phyloP scores from a whole-genome alignment of 257 asterid species.

The Penstemon barbatus region DNA sequence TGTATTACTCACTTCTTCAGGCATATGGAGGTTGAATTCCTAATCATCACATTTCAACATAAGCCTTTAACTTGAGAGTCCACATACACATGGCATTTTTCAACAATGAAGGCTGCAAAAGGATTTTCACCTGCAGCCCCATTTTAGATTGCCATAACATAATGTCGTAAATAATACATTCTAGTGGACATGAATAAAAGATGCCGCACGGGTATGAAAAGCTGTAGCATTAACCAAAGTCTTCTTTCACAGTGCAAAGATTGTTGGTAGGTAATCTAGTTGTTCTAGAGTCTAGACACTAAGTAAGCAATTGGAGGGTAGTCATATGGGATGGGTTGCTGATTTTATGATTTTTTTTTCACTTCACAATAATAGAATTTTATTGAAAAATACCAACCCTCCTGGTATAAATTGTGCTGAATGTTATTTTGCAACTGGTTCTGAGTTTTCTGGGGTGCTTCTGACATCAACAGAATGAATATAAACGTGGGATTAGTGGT shows the following conservation, averaged over 20 bases:
- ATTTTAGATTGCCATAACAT: not conserved
- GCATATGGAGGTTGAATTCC: not conserved
- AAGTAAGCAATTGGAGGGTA: not conserved
- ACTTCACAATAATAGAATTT: not conserved
- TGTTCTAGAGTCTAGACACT: no score
- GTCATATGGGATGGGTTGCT: not conserved
- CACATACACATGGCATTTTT: not conserved
- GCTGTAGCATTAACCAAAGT: not conserved
- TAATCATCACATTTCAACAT: not conserved
- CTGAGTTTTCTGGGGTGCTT: constrained; percentile 10
- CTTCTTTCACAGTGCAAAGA: not conserved
- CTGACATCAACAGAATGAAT: constrained; percentile 53
- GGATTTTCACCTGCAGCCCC: not conserved
- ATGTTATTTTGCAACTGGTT: not conserved
- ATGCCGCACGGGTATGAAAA: not conserved
- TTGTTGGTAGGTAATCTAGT: not conserved
- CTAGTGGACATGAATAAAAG: not conserved
- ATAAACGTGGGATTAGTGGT: constrained; percentile 68
- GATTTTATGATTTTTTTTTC: not conserved
- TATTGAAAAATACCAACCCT: not conserved
- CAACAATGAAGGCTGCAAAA: not conserved
- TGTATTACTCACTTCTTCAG: not conserved
- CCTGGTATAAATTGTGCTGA: not conserved
- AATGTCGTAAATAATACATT: not conserved
- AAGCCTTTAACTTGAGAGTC: not conserved